Evolutionary conservation across 1,284 basidiomycete species (phyloP).

Genomic region (Leccinum subspadiceum): DNA sequence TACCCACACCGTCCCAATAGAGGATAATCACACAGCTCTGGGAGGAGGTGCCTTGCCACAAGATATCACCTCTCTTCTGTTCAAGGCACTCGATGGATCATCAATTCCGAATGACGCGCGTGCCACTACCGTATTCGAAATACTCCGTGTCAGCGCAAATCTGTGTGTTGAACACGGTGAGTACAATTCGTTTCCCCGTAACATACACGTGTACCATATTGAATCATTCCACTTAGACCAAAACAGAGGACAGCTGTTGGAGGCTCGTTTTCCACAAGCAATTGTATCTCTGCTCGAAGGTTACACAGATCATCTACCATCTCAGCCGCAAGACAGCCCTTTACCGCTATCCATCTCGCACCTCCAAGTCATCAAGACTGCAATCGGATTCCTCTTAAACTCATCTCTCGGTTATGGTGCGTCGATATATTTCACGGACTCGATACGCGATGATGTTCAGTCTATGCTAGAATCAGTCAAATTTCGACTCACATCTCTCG

Average conservation of each 20-base stretch:
- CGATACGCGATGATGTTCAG: constrained; percentile 1
- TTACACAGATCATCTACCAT: constrained; percentile 56
- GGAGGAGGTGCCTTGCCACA: constrained; percentile 64
- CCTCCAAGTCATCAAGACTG: constrained; percentile 72
- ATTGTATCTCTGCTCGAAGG: constrained; percentile 66
- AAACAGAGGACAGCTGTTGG: constrained; percentile 67
- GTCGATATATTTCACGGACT: constrained; percentile 19
- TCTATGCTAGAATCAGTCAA: constrained; percentile 63
- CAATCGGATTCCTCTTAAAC: constrained; percentile 80
- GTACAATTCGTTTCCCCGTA: constrained; percentile 14
- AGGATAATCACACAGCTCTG: constrained; percentile 68
- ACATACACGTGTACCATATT: background rate
- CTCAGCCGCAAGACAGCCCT: constrained; percentile 40
- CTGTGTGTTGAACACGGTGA: constrained; percentile 78
- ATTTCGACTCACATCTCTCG: constrained; percentile 60
- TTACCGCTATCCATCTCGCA: constrained; percentile 55
- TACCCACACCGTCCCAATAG: constrained; percentile 36
- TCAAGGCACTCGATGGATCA: constrained; percentile 49
- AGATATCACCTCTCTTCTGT: constrained; percentile 59
- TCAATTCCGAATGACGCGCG: constrained; percentile 44
- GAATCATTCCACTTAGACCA: constrained; percentile 40
- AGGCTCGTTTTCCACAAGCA: constrained; percentile 65
- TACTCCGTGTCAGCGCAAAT: constrained; percentile 75
- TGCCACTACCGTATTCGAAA: constrained; percentile 55
- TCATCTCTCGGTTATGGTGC: constrained; percentile 74